These are phyloP conservation scores for Colletotrichum cordylinicola DNA, from an alignment of 2,329 filamentous ascomycete species.

Conservation along the genomic window DNA sequence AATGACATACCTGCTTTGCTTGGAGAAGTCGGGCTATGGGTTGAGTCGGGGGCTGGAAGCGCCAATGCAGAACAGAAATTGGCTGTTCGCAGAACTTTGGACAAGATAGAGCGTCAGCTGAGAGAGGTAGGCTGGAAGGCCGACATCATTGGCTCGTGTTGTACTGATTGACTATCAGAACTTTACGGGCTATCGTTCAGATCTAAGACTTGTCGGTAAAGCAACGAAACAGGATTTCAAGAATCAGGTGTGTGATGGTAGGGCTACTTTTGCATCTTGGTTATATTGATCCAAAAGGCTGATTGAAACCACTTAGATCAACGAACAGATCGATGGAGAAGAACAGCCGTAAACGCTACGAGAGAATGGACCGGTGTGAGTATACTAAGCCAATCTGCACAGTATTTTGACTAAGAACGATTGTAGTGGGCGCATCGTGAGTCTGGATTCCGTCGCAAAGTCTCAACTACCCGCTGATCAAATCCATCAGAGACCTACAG, in stretches of 20 bases:
- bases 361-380: constrained; percentile 40
- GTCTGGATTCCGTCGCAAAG: neutral
- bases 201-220: neutral
- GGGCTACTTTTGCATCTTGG: neutral
- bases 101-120: constrained; percentile 35
- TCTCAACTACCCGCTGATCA: neutral
- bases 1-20: constrained; percentile 47
- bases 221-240: neutral
- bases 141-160: neutral
- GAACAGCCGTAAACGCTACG: constrained; percentile 30
- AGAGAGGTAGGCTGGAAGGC: constrained; percentile 31
- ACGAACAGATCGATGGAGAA: constrained; percentile 29
- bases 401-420: neutral
- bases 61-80: constrained; percentile 40
- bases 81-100: constrained; percentile 35
- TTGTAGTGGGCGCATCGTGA: neutral
- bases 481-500: constrained; percentile 35
- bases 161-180: neutral
- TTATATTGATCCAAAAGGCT: neutral
- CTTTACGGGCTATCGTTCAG: neutral
- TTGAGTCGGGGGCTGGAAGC: constrained; percentile 45
- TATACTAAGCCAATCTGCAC: constrained; percentile 1
- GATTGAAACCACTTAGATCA: neutral
- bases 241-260: neutral
- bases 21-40: constrained; percentile 47